Evolutionary conservation across 768 basidiomycete species (phyloP).

Genomic region (Suillus lakei): DNA sequence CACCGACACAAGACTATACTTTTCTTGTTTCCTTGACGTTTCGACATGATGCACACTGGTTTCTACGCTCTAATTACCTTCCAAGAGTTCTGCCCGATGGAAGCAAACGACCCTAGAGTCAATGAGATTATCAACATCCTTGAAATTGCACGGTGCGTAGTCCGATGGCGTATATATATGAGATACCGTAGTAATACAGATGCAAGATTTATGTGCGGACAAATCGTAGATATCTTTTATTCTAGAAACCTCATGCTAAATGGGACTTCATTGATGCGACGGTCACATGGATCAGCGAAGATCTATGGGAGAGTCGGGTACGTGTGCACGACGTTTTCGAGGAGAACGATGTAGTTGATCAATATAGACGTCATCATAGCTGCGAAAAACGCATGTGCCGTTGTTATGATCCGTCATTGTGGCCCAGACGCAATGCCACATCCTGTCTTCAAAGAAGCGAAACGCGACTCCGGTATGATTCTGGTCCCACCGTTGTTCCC

Average conservation of each 20-base stretch:
- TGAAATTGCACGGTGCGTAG: constrained; percentile 1
- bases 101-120: neutral
- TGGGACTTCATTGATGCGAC: neutral
- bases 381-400: constrained; percentile 54
- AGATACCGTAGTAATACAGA: constrained; percentile 5
- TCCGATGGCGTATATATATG: neutral
- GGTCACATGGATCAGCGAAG: constrained; percentile 19
- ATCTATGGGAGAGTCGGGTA: constrained; percentile 27
- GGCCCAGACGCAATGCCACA: constrained; percentile 76
- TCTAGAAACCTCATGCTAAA: neutral
- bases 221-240: neutral
- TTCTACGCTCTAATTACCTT: neutral
- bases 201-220: neutral
- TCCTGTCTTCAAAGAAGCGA: constrained; percentile 51
- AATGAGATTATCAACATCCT: neutral
- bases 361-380: constrained; percentile 65
- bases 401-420: constrained; percentile 56
- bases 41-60: neutral
- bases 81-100: neutral
- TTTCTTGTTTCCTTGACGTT: neutral
- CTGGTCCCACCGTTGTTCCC: constrained; percentile 39
- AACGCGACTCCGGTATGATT: constrained; percentile 50
- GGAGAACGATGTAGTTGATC: constrained; percentile 48
- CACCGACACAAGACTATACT: neutral
- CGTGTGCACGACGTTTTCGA: constrained; percentile 37